Conservation (phyloP, 768 basidiomycete genomes). For the Kwoniella heveanensis region DNA sequence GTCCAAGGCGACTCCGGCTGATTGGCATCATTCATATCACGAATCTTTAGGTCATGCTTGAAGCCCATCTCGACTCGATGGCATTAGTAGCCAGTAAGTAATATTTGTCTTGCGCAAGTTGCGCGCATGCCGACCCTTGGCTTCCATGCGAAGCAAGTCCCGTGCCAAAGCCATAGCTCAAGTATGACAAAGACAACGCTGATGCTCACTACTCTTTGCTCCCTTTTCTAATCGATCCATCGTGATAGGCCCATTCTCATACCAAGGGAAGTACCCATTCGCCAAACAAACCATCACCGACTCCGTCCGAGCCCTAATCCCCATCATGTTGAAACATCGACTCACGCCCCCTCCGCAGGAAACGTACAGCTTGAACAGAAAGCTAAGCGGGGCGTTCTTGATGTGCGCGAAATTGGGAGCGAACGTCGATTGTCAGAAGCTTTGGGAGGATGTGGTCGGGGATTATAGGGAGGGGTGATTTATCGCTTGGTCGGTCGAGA, state of each 20-base stretch:
- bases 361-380: slow-evolving; percentile 88
- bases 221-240: no score
- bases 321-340: slow-evolving; percentile 83
- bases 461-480: slow-evolving; percentile 53
- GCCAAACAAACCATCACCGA: slow-evolving; percentile 66
- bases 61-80: slow-evolving; percentile 83
- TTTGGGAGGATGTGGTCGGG: slow-evolving; percentile 73
- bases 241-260: slow-evolving; percentile 81
- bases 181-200: no score
- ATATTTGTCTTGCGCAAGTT: no score
- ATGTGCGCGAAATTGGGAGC: slow-evolving; percentile 67
- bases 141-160: no score
- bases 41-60: slow-evolving; percentile 66
- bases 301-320: slow-evolving; percentile 77
- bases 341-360: slow-evolving; percentile 90
- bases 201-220: no score
- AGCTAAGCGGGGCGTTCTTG: slow-evolving; percentile 59
- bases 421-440: slow-evolving; percentile 67
- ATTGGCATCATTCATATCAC: no score
- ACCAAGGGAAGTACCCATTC: slow-evolving; percentile 77
- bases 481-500: no score
- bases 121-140: no score
- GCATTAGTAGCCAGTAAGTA: slow-evolving; percentile 66
- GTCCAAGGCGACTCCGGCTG: no score
- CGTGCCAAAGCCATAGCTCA: no score